Conservation (phyloP, 805 yeast genomes). For the Candida namnaoensis region DNA sequence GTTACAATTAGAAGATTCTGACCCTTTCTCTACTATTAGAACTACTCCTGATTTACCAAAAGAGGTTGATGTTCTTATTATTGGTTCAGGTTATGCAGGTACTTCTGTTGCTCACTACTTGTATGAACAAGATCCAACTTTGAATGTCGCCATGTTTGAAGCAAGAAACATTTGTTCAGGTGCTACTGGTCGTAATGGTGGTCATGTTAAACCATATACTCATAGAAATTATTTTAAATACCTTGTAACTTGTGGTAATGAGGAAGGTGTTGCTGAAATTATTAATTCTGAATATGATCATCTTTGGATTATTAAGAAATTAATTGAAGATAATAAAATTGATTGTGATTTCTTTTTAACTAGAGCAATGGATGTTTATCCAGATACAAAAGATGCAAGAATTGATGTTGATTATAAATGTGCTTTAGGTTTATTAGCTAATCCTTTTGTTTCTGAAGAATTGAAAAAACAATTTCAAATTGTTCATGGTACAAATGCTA, state of each 20-base stretch:
- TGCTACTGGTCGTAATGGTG: conserved; percentile 43
- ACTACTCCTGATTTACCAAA: conserved; percentile 19
- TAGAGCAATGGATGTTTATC: conserved; percentile 26
- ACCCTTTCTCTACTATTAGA: conserved; percentile 1
- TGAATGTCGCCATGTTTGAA: conserved; percentile 26
- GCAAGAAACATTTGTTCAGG: conserved; percentile 32
- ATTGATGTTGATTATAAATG: conserved; percentile 6
- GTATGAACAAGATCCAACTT: conserved; percentile 16
- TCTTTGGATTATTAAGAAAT: conserved; percentile 20
- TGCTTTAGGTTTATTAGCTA: conserved; percentile 13
- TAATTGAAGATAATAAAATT: conserved; percentile 23
- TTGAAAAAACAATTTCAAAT: conserved; percentile 23
- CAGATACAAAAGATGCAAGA: conserved; percentile 14
- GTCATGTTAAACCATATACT: conserved; percentile 32
- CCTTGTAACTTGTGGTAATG: background rate
- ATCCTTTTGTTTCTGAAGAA: conserved; percentile 20
- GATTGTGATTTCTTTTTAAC: conserved; percentile 28
- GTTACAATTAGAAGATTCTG: conserved; percentile 1
- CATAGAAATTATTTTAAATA: conserved; percentile 9
- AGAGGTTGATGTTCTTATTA: conserved; percentile 29
- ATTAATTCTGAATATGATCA: conserved; percentile 29
- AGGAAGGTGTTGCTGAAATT: conserved; percentile 24
- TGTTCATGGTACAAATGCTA: conserved; percentile 27
- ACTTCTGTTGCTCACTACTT: conserved; percentile 28
- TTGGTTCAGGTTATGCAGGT: conserved; percentile 40